Conservation (phyloP, 106 monocot species). For the Dactylorhiza incarnata region DNA sequence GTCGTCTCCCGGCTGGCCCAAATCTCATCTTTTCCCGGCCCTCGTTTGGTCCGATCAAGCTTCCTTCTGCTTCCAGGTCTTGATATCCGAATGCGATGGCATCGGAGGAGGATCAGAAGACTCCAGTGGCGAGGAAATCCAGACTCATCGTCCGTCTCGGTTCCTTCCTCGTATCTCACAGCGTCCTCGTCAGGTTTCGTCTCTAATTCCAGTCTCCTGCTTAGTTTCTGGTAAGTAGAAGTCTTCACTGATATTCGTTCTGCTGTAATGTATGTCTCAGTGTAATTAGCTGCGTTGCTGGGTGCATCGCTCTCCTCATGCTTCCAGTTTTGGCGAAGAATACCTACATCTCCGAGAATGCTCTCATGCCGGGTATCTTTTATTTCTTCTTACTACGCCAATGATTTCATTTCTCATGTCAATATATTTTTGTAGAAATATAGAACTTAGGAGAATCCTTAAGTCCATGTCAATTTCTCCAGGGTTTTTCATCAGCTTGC, state of each 20-base stretch:
- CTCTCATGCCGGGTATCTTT: constrained; percentile 71
- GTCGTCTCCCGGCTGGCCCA: too few relatives aligned
- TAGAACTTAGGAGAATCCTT: neutral
- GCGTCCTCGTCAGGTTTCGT: constrained; percentile 44
- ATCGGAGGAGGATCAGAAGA: constrained; percentile 6
- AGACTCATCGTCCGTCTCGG: constrained; percentile 73
- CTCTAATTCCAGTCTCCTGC: neutral
- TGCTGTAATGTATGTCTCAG: constrained; percentile 20
- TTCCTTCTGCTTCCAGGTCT: neutral
- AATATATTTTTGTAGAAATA: neutral
- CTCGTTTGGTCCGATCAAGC: too few relatives aligned
- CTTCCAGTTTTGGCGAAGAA: constrained; percentile 79
- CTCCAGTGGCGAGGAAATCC: constrained; percentile 12
- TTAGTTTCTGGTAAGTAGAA: neutral
- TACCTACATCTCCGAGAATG: constrained; percentile 92
- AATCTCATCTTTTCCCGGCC: too few relatives aligned
- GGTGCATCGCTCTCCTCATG: constrained; percentile 41
- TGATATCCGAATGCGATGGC: constrained; percentile 6
- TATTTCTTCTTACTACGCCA: neutral
- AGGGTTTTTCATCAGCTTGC: neutral
- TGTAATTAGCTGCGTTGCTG: constrained; percentile 48
- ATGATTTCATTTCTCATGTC: neutral
- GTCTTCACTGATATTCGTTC: neutral
- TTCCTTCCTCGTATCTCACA: constrained; percentile 52
- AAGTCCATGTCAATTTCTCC: neutral